Percentiles rank a stretch among this genome's conserved stretches.
Conservation (phyloP, 352 stramenopile genomes). For the Peronospora destructor region DNA sequence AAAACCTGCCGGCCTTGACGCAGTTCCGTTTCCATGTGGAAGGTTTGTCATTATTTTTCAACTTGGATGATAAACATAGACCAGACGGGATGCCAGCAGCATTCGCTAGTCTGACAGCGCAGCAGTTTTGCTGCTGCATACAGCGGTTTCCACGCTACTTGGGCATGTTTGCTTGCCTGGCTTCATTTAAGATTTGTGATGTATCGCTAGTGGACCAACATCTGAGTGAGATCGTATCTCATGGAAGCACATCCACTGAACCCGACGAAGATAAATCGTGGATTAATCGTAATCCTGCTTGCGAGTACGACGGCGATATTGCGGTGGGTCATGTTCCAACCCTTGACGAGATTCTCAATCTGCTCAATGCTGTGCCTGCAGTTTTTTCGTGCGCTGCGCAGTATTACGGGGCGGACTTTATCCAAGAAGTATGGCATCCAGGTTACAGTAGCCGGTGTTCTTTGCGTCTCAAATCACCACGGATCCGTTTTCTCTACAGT, state of each 20-base stretch:
- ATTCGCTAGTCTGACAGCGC: constrained; percentile 55
- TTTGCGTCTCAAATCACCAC: constrained; percentile 64
- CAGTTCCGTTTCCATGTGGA: constrained; percentile 72
- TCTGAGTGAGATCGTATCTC: constrained; percentile 59
- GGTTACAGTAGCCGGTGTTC: constrained; percentile 71
- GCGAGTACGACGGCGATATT: constrained; percentile 13
- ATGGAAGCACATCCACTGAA: constrained; percentile 27
- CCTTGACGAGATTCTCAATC: constrained; percentile 47
- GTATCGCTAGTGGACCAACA: constrained; percentile 51
- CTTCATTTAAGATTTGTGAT: constrained; percentile 66
- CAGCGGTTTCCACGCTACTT: constrained; percentile 64
- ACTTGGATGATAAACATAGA: constrained; percentile 39
- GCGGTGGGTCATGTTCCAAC: constrained; percentile 47
- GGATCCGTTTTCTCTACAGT: constrained; percentile 76
- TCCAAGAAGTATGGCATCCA: constrained; percentile 78
- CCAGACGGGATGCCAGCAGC: constrained; percentile 30
- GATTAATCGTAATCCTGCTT: constrained; percentile 9
- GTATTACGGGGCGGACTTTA: constrained; percentile 65
- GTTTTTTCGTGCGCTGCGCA: constrained; percentile 75
- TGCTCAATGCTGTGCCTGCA: constrained; percentile 47
- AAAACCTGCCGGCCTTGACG: constrained; percentile 38
- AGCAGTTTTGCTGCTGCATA: constrained; percentile 68
- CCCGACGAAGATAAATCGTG: constrained; percentile 16
- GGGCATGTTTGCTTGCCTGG: constrained; percentile 65
- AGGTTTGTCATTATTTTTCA: constrained; percentile 59